Evolutionary conservation across 2,329 filamentous ascomycete species (phyloP), one percentile per base, ranked within the genome.

Genomic region (Cladorrhinum sp.): DNA sequence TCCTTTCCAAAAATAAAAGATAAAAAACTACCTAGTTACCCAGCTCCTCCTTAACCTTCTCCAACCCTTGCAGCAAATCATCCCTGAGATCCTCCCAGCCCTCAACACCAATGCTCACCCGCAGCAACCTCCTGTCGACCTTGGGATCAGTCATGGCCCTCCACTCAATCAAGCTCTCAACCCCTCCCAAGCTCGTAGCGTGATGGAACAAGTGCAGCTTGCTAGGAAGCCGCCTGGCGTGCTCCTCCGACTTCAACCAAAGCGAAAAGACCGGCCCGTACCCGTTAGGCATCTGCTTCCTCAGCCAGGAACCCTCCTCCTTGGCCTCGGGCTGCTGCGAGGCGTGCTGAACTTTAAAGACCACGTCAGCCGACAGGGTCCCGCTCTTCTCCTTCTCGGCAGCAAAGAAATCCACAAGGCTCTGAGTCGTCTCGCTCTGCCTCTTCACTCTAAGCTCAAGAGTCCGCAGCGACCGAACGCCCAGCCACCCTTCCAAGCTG

Each of bases 141-240:
- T 73, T 79, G 2, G 75, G 69, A 78, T 99, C 95, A 61, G 87
- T 88, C 91, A 99, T 95, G 52, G 89, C 85, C 61, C 95, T 82
- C 95, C 95, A 99, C 82, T 99, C 95, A 68, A 99, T 93, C 78
- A 98, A 76, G 70, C 91, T 95, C 82, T 98, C 95, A 9, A 98
- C 92, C 3, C 95, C 93, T 2, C 95, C 95, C 25, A 98, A 76
- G 73, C 91, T 96, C 2, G 95, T 99, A 5, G 95, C 95, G 75
- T 99, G 95, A 68, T 96, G 91, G 78, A 98, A 98, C 50, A 96
- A 81, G 2, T 80, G 72, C 72, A 98, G 76, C 74, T 90, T 90
- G 70, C 88, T 90, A 2, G 95, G 95, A 64, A 99, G 75, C 27
- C 78, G 74, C 65, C 81, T 84, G 2, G 95, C 93, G 55, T 83